These are phyloP conservation scores for Cephalotrichum gorgonifer DNA, from an alignment of 2,329 filamentous ascomycete species.

Conservation along the genomic window DNA sequence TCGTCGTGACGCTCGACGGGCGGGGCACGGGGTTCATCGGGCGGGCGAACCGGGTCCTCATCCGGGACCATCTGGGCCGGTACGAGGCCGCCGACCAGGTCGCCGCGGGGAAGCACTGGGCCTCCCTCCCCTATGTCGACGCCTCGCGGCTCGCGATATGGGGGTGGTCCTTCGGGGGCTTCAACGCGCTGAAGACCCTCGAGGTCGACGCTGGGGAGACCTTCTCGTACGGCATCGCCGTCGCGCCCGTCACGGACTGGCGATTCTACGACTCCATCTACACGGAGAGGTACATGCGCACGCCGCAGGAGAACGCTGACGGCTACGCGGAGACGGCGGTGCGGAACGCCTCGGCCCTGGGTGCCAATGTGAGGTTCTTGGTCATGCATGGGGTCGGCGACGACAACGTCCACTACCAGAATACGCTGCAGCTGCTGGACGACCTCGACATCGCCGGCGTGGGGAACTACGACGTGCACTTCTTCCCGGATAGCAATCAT, in stretches of 20 bases:
- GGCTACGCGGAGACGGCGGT: conserved; percentile 74
- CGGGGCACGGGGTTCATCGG: conserved; percentile 88
- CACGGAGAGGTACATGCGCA: conserved; percentile 96
- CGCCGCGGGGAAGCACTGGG: conserved; percentile 76
- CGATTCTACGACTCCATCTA: conserved; percentile 90
- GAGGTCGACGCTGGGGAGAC: conserved; percentile 83
- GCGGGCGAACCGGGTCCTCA: conserved; percentile 68
- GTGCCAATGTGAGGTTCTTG: conserved; percentile 73
- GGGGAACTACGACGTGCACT: conserved; percentile 92
- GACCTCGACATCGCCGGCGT: conserved; percentile 70
- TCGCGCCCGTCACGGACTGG: conserved; percentile 98
- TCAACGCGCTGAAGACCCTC: conserved; percentile 88
- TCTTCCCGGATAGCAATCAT: conserved; percentile 95
- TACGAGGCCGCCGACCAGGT: conserved; percentile 89
- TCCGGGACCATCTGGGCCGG: conserved; percentile 74
- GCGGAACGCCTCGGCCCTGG: conserved; percentile 61
- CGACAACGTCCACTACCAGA: conserved; percentile 97
- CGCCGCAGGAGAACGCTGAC: conserved; percentile 65
- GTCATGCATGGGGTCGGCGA: conserved; percentile 95
- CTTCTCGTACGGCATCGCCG: conserved; percentile 95
- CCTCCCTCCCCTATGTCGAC: conserved; percentile 74
- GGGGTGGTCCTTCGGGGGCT: conserved; percentile 98
- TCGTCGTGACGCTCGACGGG: conserved; percentile 90
- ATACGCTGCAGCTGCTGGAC: conserved; percentile 79
- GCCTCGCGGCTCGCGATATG: conserved; percentile 77